Percentiles rank a stretch among this genome's conserved stretches.
Conservation (phyloP, 1,284 basidiomycete genomes). For the Bondarzewia mesenterica region DNA sequence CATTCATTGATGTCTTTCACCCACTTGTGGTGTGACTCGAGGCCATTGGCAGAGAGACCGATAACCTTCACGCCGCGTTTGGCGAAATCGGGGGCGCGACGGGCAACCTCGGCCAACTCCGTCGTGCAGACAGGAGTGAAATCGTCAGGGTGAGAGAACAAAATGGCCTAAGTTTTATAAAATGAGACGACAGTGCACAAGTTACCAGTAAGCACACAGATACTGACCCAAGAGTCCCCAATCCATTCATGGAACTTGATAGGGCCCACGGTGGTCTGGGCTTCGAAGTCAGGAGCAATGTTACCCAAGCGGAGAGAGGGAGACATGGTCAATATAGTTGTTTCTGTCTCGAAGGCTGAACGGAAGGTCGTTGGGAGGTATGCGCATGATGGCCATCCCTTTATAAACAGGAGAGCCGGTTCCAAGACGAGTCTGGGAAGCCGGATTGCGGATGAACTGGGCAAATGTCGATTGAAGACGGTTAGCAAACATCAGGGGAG, state of each 20-base stretch:
- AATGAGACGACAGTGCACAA: neutral
- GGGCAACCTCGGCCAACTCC: constrained; percentile 93
- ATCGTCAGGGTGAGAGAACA: constrained; percentile 93
- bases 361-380: neutral
- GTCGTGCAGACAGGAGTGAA: constrained; percentile 90
- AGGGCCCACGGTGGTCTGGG: constrained; percentile 69
- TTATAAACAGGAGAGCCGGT: neutral
- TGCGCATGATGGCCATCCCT: neutral
- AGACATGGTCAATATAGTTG: constrained; percentile 21
- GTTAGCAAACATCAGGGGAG: neutral
- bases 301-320: constrained; percentile 63
- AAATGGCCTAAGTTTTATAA: constrained; percentile 45
- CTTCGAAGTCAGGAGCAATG: constrained; percentile 78
- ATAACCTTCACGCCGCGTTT: constrained; percentile 90
- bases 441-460: neutral
- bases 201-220: neutral
- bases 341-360: no score
- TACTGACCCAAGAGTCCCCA: constrained; percentile 76
- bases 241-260: constrained; percentile 93
- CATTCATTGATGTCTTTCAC: constrained; percentile 88
- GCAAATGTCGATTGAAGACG: constrained; percentile 2
- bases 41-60: constrained; percentile 89
- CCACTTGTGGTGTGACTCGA: constrained; percentile 85
- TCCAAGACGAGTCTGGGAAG: neutral
- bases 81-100: constrained; percentile 77